Evolutionary conservation across 108 stramenopile species (phyloP), one percentile per base, ranked within the genome.

Genomic region (Skeletonema costatum): DNA sequence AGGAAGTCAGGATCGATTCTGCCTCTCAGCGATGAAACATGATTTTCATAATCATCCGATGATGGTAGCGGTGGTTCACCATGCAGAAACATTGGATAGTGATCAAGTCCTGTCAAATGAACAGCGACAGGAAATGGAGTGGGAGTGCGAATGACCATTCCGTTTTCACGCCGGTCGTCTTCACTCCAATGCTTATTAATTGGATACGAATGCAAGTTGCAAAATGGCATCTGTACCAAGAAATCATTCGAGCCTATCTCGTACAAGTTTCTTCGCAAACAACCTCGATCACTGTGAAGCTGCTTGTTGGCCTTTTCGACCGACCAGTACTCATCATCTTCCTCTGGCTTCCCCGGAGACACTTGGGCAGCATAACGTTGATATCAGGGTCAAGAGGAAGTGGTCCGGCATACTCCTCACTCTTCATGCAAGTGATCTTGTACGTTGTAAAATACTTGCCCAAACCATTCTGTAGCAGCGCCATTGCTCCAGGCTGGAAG

Each of bases 251-350:
- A 56, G 53, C 53, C 53, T 10, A 56, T 8, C 53, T 56, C 25
- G 53, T 25, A 11, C 53, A 56, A 56, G 53, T 56, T 56, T 29
- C 53, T 56, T 25, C 53, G 53, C 53, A 56, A 56, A 56, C 53
- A 56, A 1, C 53, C 53, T 56, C 53, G 53, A 56, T 56, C 53
- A 56, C 1, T 2, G 21, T 25, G 53, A 10, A 56, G 53, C 25
- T 29, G 21, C 10, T 56, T 56, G 21, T 56, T 56, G 25, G 53
- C 53, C 4, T 10, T 56, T 2, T 56, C 53, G 25, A 56, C 53
- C 5, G 53, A 56, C 25, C 25, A 56, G 9, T 25, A n/a, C 0
- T 21, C 17, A 46, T 46, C 44, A 56, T 56, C 53, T 25, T 56
- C 53, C 53, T 29, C 53, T 25, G 53, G 53, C 9, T 56, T 56